A percentile compares a stretch with the other conserved stretches of the same genome.
Conservation (phyloP, 1,284 basidiomycete genomes). For the Uromyces viciae-fabae region DNA sequence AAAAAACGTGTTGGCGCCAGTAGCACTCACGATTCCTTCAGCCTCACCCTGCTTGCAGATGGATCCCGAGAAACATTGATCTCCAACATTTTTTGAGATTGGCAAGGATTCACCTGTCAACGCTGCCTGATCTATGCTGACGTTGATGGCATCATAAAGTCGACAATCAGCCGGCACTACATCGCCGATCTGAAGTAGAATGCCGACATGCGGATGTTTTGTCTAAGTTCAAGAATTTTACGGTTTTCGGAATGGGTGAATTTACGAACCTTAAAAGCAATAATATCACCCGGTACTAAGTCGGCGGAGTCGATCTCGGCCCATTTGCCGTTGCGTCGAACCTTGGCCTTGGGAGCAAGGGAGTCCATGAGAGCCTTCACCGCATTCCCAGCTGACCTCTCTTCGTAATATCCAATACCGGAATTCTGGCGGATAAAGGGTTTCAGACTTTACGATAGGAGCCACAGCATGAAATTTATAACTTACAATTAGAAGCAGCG, state of each 20-base stretch:
- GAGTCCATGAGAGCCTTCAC: conserved; percentile 99
- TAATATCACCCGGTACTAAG: conserved; percentile 87
- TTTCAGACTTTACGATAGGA: not conserved
- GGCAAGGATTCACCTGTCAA: conserved; percentile 94
- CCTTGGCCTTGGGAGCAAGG: conserved; percentile 91
- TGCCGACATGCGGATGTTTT: not conserved
- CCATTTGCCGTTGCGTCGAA: conserved; percentile 78
- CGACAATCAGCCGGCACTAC: conserved; percentile 93
- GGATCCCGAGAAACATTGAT: conserved; percentile 67
- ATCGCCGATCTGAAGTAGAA: conserved; percentile 63
- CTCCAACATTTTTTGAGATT: conserved; percentile 65
- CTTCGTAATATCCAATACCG: conserved; percentile 95
- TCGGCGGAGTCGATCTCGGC: conserved; percentile 72
- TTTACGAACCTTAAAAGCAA: conserved; percentile 92
- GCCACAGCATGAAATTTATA: not conserved
- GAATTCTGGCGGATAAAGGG: conserved; percentile 64
- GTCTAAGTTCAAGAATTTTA: not conserved
- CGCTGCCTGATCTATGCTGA: conserved; percentile 77
- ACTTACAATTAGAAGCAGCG: conserved; percentile 70
- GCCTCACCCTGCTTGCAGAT: conserved; percentile 92
- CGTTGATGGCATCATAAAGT: conserved; percentile 88
- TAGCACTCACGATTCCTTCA: conserved; percentile 96
- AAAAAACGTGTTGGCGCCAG: conserved; percentile 67
- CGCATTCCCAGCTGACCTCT: conserved; percentile 91
- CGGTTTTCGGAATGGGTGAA: not conserved